Evolutionary conservation across 176 grass and related monocot genomes (phyloP), one percentile per base, ranked within the genome.

Genomic region (Musa schizocarpa): DNA sequence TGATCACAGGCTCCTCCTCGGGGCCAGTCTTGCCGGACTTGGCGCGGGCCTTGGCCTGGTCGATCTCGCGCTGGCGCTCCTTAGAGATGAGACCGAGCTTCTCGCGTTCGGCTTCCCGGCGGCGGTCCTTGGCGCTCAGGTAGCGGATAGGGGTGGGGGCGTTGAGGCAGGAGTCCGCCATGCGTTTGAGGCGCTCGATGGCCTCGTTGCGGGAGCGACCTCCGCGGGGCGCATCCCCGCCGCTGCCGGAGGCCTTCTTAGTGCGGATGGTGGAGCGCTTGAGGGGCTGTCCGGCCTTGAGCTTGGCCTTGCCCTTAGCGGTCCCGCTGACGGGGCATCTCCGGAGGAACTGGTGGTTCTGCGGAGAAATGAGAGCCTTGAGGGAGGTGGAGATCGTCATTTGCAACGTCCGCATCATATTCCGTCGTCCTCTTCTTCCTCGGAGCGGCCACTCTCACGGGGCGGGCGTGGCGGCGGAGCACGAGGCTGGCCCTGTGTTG

Each of bases 61-160:
- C 92, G 80, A 96, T 87, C 76, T 96, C 89, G 20, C 85, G 81
- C 73, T 89, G 92, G 57, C 89, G 80, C 17, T 89, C 92, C 76
- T 96, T 96, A 9, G 89, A 92, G 26, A 96, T 74, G 54, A 96
- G 86, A 0, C 89, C 92, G 68, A 96, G 83, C 82, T 89, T 88
- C 87, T 96, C 89, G 63, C 92, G 86, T 71, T 96, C 90, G 9
- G 78, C 86, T 50, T 96, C 87, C 13, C 87, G 89, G 75, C 67
- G 74, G 24, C 76, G 82, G 71, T 92, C 80, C 71, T 92, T 89
- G 14, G 78, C 78, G 5, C 87, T 75, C 48, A 96, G 63, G 65
- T 89, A 74, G 0, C 92, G 82, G 19, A 96, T 22, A 0, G 89
- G 89, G 20, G 92, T 89, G 6, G 87, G 81, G 5, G 89, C 87